Evolutionary conservation across 129 eudicot genomes (phyloP).

Genomic region (Chrysanthemum seticuspe): DNA sequence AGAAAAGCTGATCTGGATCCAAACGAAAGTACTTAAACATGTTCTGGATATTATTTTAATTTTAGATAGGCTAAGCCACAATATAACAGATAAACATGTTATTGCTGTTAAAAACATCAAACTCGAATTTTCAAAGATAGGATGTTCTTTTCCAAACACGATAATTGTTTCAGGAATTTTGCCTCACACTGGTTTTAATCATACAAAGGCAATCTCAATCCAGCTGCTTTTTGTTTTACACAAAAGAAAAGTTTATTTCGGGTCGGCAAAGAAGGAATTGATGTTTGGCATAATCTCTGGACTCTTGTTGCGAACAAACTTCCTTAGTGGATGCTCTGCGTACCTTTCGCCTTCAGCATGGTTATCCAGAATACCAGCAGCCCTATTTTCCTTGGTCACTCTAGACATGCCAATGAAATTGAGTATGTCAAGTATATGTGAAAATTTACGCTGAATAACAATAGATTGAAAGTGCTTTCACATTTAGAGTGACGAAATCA

Average conservation of each 20-base stretch:
- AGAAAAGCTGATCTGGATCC: no score
- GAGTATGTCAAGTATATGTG: neutral
- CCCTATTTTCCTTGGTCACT: conserved; percentile 82
- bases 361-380: conserved; percentile 87
- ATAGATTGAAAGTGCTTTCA: neutral
- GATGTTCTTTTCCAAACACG: conserved; percentile 17
- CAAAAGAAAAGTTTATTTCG: conserved; percentile 30
- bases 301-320: conserved; percentile 63
- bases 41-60: no score
- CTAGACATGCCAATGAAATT: conserved; percentile 24
- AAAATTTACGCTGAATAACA: neutral
- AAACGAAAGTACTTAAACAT: no score
- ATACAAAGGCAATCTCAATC: conserved; percentile 18
- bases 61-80: neutral
- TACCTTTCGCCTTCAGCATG: conserved; percentile 84
- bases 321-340: conserved; percentile 70
- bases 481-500: neutral
- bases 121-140: neutral
- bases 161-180: neutral
- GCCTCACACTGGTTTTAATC: conserved; percentile 11
- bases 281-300: conserved; percentile 82
- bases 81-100: neutral
- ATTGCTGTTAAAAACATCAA: conserved; percentile 5
- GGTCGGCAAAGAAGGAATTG: conserved; percentile 79
- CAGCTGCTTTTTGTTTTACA: conserved; percentile 6